Base-by-base conservation (phyloP, 169 alveolate species). In the Cryptosporidium baileyi region DNA sequence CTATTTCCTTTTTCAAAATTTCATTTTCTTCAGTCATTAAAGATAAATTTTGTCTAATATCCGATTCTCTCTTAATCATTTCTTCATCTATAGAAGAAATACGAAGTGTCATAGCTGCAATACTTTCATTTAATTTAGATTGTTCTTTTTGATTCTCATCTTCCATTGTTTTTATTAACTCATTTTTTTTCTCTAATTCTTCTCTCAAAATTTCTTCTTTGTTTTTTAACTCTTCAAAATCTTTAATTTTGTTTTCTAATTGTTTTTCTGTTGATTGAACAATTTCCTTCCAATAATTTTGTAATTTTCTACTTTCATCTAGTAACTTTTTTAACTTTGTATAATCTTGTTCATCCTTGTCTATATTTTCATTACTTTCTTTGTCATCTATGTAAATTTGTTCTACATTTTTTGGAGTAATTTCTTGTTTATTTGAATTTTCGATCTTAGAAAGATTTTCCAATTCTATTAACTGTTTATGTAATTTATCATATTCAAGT, bases 191-290 rank as follows among this genome's bases (percentile, higher is more conserved):
- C 57, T 51, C 74, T 9, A 74, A 41, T 9, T 57, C 65, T 11
- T 34, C 41, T 17, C 11, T 54, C 2, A 74, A 30, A 34, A 9
- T 51, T 36, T 51, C 85, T 36, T 74, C 74, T 1, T 8, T 19
- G 19, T 51, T 34, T 26, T 3, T 74, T n/a, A 36, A 43, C n/a
- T 74, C 85, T 0, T 74, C 67, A 6, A 54, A 41, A 4, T 74
- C 85, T 19, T 34, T 6, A 3, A 28, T 74, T 17, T 57, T 74
- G 19, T 40, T 41, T 60, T 74, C 85, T 11, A 74, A 54, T 41
- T 74, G 85, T 19, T 74, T 74, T 38, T 74, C 85, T n/a, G 61
- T 43, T 15, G 85, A 74, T 24, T 74, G 85, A 26, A 74, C 67
- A 15, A 74, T 24, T 2, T 74, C 85, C 17, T 57, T 74, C 85